phyloP scores from a whole-genome alignment of 2,329 filamentous ascomycete genomes.

The Cladophialophora psammophila region DNA sequence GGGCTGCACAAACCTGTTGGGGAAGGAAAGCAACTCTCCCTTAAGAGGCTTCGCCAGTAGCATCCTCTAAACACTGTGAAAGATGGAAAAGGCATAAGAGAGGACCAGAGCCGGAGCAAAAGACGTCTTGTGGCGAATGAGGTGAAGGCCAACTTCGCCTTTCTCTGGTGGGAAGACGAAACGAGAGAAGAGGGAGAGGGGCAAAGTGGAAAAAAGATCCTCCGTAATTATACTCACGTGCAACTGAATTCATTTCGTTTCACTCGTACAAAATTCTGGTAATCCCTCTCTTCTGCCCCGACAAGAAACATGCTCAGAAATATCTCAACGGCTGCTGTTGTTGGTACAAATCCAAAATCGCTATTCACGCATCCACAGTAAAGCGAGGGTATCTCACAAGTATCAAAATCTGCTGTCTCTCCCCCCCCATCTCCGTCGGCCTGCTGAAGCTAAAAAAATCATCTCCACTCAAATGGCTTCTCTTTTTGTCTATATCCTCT shows the following conservation, averaged over 20 bases:
- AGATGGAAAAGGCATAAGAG: not conserved
- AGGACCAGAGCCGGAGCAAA: not conserved
- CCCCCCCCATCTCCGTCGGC: not conserved
- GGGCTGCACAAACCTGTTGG: not conserved
- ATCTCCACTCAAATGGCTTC: not conserved
- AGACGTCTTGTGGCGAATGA: not conserved
- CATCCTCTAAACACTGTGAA: not conserved
- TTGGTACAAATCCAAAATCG: slow-evolving; percentile 12
- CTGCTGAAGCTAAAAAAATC: not conserved
- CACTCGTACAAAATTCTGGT: not conserved
- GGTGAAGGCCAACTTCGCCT: not conserved
- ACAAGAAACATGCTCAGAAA: not conserved
- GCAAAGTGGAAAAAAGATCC: not conserved
- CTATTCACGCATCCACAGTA: not conserved
- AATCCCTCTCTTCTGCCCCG: not conserved
- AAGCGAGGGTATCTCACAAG: slow-evolving; percentile 32
- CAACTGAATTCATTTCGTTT: not conserved
- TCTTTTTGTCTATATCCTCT: slow-evolving; percentile 32
- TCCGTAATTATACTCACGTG: not conserved
- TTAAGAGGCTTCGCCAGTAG: not conserved
- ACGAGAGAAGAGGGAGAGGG: not conserved
- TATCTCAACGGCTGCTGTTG: slow-evolving; percentile 17
- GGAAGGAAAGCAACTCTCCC: not conserved
- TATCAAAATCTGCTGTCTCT: slow-evolving; percentile 1
- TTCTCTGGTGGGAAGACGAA: not conserved